Evolutionary conservation across 1,284 basidiomycete species (phyloP).

Genomic region (Tilletiaria anomala): DNA sequence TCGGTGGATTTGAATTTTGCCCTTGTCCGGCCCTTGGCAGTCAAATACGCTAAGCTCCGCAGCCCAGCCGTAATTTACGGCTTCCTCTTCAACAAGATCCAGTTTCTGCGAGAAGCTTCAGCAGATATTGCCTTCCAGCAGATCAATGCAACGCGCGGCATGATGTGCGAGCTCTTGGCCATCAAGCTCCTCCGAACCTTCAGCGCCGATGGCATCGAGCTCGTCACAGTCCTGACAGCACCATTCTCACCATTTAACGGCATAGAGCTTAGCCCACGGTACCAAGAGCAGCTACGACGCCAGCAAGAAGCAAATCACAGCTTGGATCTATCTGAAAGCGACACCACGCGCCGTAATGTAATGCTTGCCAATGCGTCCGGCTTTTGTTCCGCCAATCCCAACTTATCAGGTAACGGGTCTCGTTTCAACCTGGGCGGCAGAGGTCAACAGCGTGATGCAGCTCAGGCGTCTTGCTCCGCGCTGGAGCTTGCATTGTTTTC

Average conservation of each 20-base stretch:
- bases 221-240: conserved; percentile 66
- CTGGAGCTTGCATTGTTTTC: conserved; percentile 30
- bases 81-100: conserved; percentile 69
- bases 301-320: no score
- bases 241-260: conserved; percentile 62
- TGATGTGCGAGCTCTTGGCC: conserved; percentile 76
- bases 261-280: no score
- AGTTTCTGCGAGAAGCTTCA: conserved; percentile 51
- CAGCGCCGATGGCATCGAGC: conserved; percentile 45
- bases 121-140: conserved; percentile 44
- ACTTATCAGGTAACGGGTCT: no score
- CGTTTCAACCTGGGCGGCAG: no score
- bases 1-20: conserved; percentile 28
- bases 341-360: no score
- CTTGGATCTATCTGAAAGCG: no score
- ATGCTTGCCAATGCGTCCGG: no score
- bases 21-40: conserved; percentile 23
- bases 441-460: no score
- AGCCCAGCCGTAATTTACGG: conserved; percentile 62
- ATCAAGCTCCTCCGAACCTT: conserved; percentile 55
- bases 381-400: no score
- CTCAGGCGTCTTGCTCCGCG: no score
- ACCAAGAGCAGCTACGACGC: no score
- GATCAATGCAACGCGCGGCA: conserved; percentile 60
- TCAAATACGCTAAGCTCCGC: conserved; percentile 20